Evolutionary conservation across 768 basidiomycete species (phyloP), one percentile per base, ranked within the genome.

Genomic region (Lactarius deliciosus): DNA sequence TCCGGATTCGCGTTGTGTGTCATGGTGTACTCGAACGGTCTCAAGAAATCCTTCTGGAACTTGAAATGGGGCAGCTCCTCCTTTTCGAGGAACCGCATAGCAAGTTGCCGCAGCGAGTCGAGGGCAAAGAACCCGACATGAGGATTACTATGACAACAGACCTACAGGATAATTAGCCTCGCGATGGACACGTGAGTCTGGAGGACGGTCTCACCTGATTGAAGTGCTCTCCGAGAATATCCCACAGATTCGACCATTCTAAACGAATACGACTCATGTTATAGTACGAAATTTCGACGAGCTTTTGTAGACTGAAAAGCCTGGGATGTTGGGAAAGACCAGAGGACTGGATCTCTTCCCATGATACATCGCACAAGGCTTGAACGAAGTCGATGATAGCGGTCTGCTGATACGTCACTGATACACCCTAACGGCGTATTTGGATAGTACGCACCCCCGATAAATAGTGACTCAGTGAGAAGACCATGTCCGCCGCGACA

Each of bases 201-300:
- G 2, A 16, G n/a, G 18, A 32, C 30, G 22, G 11, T 20, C 80
- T 68, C 72, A 94, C 96, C 77, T 98, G 91, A 75, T 99, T 98
- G 79, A 99, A 98, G 77, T 99, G 97, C 76, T 97, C 95, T 60
- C 97, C 97, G 11, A 99, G 79, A 60, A 98, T 98, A 72, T 92
- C 90, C 97, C 97, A 99, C 68, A 99, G 82, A 76, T 93, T 92
- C 0, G 93, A 94, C 97, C 97, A 99, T 76, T 99, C 97, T 57
- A 99, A 79, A 77, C 97, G 92, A 74, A 99, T 98, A 57, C 97
- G 90, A 69, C 82, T 89, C 97, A 99, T 99, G 78, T 99, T 99
- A 79, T 99, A 99, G 77, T 99, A 99, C 10, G 96, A 97, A 63
- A 99, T 98, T 75, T 99, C 97, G 47, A 98, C 96, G 41, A 99